These are phyloP conservation scores for Nakazawaea wickerhamii DNA, from an alignment of 805 yeast genomes.

Conservation along the genomic window DNA sequence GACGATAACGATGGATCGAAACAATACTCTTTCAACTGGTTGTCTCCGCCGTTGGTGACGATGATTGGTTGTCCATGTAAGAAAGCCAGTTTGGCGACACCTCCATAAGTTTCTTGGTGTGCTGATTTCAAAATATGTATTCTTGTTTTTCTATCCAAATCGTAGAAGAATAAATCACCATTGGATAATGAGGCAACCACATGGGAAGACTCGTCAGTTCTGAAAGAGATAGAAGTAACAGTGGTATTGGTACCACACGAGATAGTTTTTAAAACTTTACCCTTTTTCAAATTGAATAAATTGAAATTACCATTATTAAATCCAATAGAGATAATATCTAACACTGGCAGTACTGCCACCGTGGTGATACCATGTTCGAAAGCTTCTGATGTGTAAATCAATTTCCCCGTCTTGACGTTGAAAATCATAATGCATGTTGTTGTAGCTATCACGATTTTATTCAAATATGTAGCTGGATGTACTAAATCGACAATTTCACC, in stretches of 20 bases:
- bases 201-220: conserved; percentile 88
- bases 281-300: conserved; percentile 65
- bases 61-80: conserved; percentile 89
- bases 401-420: conserved; percentile 75
- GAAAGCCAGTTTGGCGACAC: conserved; percentile 68
- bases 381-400: conserved; percentile 45
- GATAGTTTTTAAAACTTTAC: conserved; percentile 47
- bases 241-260: conserved; percentile 35
- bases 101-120: conserved; percentile 71
- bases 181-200: conserved; percentile 69
- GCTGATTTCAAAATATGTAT: conserved; percentile 71
- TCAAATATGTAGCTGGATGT: conserved; percentile 90
- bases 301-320: conserved; percentile 60
- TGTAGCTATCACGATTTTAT: conserved; percentile 84
- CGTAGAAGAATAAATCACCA: conserved; percentile 86
- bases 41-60: conserved; percentile 88
- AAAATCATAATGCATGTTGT: conserved; percentile 51
- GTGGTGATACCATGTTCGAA: conserved; percentile 56
- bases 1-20: conserved; percentile 86
- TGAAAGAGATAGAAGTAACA: conserved; percentile 66
- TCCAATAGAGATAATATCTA: conserved; percentile 80
- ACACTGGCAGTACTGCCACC: conserved; percentile 79
- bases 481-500: conserved; percentile 65
- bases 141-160: conserved; percentile 64
- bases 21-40: conserved; percentile 80